phyloP scores from a whole-genome alignment of 352 stramenopile species.

The Pythium guiyangense region DNA sequence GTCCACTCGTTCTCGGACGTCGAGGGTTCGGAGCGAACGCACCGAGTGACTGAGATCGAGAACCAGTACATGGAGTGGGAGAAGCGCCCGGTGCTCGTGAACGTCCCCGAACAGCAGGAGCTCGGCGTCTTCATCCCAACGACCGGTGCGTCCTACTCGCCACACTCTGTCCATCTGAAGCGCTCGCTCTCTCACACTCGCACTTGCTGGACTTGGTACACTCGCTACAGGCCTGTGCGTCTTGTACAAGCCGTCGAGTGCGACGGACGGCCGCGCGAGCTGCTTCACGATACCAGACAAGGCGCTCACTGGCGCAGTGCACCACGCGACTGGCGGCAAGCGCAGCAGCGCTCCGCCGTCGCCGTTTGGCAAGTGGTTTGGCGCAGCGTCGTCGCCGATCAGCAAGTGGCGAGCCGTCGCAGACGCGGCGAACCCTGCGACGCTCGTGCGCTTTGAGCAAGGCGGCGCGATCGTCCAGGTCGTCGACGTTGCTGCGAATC shows the following conservation, averaged over 20 bases:
- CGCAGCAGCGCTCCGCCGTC: background rate
- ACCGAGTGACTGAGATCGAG: constrained; percentile 58
- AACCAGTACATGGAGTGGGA: constrained; percentile 69
- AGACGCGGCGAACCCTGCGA: constrained; percentile 20
- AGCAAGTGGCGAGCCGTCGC: constrained; percentile 13
- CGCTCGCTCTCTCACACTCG: too few relatives aligned
- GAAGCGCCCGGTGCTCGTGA: constrained; percentile 39
- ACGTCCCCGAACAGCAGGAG: constrained; percentile 32
- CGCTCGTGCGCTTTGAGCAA: constrained; percentile 43
- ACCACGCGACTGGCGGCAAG: constrained; percentile 8
- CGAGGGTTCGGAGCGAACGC: constrained; percentile 31
- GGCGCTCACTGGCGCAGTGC: constrained; percentile 39
- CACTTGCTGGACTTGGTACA: too few relatives aligned
- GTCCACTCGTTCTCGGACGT: constrained; percentile 58
- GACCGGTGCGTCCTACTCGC: constrained; percentile 37
- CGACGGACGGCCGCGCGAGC: constrained; percentile 34
- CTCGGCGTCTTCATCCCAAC: constrained; percentile 57
- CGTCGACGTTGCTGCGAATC: constrained; percentile 33
- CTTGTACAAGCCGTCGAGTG: constrained; percentile 34
- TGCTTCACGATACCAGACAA: constrained; percentile 55
- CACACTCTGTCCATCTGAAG: too few relatives aligned
- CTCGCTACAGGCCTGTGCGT: constrained; percentile 30
- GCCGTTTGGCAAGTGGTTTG: constrained; percentile 50
- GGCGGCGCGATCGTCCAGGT: constrained; percentile 54
- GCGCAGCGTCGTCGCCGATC: constrained; percentile 14